Conservation (phyloP, 2,329 filamentous ascomycete species). For the Talaromyces sp. region DNA sequence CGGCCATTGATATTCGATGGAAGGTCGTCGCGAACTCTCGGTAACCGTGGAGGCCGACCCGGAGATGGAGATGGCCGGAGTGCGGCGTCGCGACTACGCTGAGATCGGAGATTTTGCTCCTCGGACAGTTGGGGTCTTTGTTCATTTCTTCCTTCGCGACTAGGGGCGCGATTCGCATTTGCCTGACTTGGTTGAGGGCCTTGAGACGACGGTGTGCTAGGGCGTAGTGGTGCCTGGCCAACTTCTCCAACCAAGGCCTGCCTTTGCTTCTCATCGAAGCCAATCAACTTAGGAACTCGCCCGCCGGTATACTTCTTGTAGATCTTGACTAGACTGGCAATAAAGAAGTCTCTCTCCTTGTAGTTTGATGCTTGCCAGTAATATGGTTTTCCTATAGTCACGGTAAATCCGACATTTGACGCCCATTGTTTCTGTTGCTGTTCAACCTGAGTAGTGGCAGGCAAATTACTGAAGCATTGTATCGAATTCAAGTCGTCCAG, state of each 20-base stretch:
- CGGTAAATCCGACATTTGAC: slow-evolving; percentile 74
- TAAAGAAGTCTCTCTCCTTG: slow-evolving; percentile 98
- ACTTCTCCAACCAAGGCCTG: slow-evolving; percentile 63
- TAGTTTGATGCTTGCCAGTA: slow-evolving; percentile 92
- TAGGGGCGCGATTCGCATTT: slow-evolving; percentile 29
- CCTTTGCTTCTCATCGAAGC: slow-evolving; percentile 75
- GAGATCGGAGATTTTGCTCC: slow-evolving; percentile 32
- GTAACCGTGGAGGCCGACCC: slow-evolving; percentile 3
- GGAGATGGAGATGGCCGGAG: slow-evolving; percentile 29
- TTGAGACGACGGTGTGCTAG: slow-evolving; percentile 24
- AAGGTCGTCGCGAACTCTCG: slow-evolving; percentile 1
- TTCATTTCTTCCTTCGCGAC: slow-evolving; percentile 34
- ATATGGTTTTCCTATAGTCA: slow-evolving; percentile 88
- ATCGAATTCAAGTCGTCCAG: slow-evolving; percentile 82
- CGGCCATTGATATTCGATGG: slow-evolving; percentile 4
- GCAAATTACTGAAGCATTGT: slow-evolving; percentile 69
- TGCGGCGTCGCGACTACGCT: slow-evolving; percentile 39
- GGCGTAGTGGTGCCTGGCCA: slow-evolving; percentile 20
- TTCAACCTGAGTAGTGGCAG: slow-evolving; percentile 55
- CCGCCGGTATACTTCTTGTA: slow-evolving; percentile 94
- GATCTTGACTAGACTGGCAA: slow-evolving; percentile 92
- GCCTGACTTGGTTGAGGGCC: slow-evolving; percentile 26
- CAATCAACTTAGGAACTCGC: slow-evolving; percentile 68
- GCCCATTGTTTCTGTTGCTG: slow-evolving; percentile 67
- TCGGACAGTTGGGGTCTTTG: slow-evolving; percentile 30